Evolutionary conservation across 306 rosid genomes (phyloP), one percentile per base, ranked within the genome.

Genomic region (Ammopiptanthus mongolicus): DNA sequence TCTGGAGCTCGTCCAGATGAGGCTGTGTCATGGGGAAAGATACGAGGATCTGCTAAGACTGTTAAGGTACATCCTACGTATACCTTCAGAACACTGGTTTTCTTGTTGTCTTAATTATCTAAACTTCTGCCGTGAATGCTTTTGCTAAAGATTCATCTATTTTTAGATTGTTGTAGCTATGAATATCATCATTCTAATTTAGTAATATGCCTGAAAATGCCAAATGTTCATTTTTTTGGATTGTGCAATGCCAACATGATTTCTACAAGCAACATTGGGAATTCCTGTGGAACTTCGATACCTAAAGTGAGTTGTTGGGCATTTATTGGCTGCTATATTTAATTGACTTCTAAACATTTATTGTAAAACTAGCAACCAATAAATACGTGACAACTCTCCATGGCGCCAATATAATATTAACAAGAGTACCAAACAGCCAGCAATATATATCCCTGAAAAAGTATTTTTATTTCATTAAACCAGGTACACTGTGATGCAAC

Each of bases 1-100:
- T 95, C 97, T 25, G 99, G 97, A 62, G 97, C 99, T 67, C 84
- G 36, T 60, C 99, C 97, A 15, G 99, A 95, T 41, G 99, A 95
- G 85, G 97, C 97, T 33, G 90, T 95, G 63, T 95, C 99, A 0
- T 95, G 97, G 97, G 99, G 99, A 0, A 90, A 95, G 78, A 87
- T 95, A 68, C 80, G 92, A 51, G 91, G 88, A 56, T 92, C 97
- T 9, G 99, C 97, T 19, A 84, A 90, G 83, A 90, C 92, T 8
- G 96, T 95, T 14, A 92, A 95, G 99, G 99, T 92, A 74, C 31
- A 44, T 70, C 79, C 28, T 50, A 5, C 17, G 47, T 47, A 7
- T 31, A 22, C 29, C 71, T 61, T 71, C 25, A 13, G 52, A 41
- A 18, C 28, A 25, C 46, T 21, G 37, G n/a, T 46, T 41, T 59